Evolutionary conservation across 2,329 filamentous ascomycete species (phyloP).

Genomic region (Fusarium lyarnte): DNA sequence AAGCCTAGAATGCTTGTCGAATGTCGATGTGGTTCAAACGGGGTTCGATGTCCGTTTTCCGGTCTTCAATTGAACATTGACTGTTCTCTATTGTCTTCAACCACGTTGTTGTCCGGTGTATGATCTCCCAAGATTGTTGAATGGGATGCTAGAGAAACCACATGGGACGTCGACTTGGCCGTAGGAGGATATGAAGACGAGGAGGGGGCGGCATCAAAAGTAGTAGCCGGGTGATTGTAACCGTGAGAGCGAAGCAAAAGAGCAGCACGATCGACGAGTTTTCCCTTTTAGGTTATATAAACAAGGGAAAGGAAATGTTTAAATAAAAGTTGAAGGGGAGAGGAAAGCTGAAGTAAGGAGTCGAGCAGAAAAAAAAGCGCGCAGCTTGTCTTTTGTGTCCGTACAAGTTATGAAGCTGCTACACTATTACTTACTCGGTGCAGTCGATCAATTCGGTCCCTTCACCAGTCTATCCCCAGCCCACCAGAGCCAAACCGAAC

Average conservation of each 20-base stretch:
- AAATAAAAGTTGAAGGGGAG: slow-evolving; percentile 6
- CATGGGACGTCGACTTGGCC: slow-evolving; percentile 30
- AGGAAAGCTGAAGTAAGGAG: slow-evolving; percentile 2
- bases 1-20: slow-evolving; percentile 21
- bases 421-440: slow-evolving; percentile 20
- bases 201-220: slow-evolving; percentile 37
- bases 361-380: slow-evolving; percentile 40
- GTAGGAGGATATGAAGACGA: slow-evolving; percentile 21
- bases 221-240: slow-evolving; percentile 10
- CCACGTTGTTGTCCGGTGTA: slow-evolving; percentile 5
- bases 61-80: slow-evolving; percentile 7
- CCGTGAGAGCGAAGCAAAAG: slow-evolving; percentile 19
- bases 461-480: slow-evolving; percentile 27
- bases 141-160: slow-evolving; percentile 11
- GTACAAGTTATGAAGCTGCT: slow-evolving; percentile 41
- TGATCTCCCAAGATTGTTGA: slow-evolving; percentile 1
- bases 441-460: slow-evolving; percentile 34
- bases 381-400: slow-evolving; percentile 42
- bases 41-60: slow-evolving; percentile 18
- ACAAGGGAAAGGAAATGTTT: background rate
- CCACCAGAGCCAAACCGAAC: slow-evolving; percentile 33
- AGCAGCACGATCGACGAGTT: slow-evolving; percentile 3
- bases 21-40: slow-evolving; percentile 14
- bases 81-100: background rate
- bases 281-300: slow-evolving; percentile 1